Percentiles rank a stretch among this genome's conserved stretches.
These are phyloP conservation scores for Rhynchosporium agropyri DNA, from an alignment of 2,329 filamentous ascomycete species.

Conservation along the genomic window DNA sequence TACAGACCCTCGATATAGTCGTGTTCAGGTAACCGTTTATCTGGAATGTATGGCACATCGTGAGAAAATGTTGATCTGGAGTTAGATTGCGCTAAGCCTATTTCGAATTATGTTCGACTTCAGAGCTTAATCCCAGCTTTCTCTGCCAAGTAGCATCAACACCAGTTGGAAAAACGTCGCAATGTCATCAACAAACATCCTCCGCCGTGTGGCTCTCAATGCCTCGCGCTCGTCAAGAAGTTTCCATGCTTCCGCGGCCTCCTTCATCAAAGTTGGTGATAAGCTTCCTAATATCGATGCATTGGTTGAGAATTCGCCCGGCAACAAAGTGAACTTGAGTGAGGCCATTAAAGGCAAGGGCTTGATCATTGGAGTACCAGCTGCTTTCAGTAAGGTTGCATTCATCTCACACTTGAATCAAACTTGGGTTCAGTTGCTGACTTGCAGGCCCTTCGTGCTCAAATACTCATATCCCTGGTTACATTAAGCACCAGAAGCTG, in stretches of 20 bases:
- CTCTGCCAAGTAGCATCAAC: conserved; percentile 9
- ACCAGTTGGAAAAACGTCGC: conserved; percentile 10
- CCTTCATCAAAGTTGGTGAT: conserved; percentile 77
- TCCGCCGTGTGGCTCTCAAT: conserved; percentile 33
- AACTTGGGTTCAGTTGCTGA: background rate
- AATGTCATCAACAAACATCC: conserved; percentile 35
- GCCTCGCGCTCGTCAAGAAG: conserved; percentile 26
- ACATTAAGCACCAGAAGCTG: conserved; percentile 77
- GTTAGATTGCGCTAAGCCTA: conserved; percentile 9
- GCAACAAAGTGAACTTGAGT: conserved; percentile 86
- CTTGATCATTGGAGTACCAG: conserved; percentile 83
- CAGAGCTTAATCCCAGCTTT: conserved; percentile 10
- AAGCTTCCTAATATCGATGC: conserved; percentile 75
- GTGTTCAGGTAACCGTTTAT: background rate
- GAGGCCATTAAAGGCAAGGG: conserved; percentile 74
- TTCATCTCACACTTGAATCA: background rate
- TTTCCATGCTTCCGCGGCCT: conserved; percentile 67
- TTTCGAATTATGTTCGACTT: background rate
- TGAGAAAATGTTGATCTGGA: background rate
- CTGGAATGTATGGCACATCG: background rate
- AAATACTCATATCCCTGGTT: conserved; percentile 78
- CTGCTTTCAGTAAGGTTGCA: conserved; percentile 64
- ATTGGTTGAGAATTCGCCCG: conserved; percentile 82
- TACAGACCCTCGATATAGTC: background rate
- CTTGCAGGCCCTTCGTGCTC: conserved; percentile 61